Base-by-base conservation (phyloP, 805 yeast genomes). In the Schwanniomyces polymorphus region DNA sequence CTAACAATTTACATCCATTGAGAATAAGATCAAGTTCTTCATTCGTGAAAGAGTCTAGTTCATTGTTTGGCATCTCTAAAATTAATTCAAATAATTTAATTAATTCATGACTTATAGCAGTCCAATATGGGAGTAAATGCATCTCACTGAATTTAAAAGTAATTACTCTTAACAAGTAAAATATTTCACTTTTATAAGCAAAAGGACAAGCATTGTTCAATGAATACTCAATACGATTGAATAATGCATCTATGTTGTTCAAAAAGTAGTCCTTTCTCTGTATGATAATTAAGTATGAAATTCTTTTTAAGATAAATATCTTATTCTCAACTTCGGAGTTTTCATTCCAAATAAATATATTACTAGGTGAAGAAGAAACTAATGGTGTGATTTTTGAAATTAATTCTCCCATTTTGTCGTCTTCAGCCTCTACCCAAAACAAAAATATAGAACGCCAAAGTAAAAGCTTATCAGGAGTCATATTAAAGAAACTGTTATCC, bases 1-100 rank as follows among this genome's bases (percentile, higher is more conserved):
- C 99, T 41, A 94, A 69, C 12, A 94, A 68, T 63, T 91, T 92
- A 57, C 90, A 85, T 0, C 86, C 87, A 46, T 80, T 79, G 28
- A 85, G 67, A 2, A 82, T 54, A 11, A 79, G 59, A 21, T 58
- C 60, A 28, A 75, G 57, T 26, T 80, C 77, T 4, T 75, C 61
- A 3, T 59, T 57, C 2, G 64, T 58, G 12, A 71, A 50, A 4
- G 68, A 64, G 3, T 49, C 48, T 44, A 61, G 50, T 28, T 60
- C 70, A 48, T 63, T 61, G 17, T 56, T 26, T 5, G 48, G 49
- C 42, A 58, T 60, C 37, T 55, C 52, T 17, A 69, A 52, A 9
- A 79, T 49, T 3, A 65, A 60, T 17, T 66, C 64, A 49, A 88
- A 82, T 5, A 79, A 68, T 2, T 66, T 63, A 45, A 81, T 83